Percentiles rank a stretch among this genome's conserved stretches.
Evolutionary conservation across 2,329 filamentous ascomycete species (phyloP).

Genomic region (Conoideocrella luteorostrata): DNA sequence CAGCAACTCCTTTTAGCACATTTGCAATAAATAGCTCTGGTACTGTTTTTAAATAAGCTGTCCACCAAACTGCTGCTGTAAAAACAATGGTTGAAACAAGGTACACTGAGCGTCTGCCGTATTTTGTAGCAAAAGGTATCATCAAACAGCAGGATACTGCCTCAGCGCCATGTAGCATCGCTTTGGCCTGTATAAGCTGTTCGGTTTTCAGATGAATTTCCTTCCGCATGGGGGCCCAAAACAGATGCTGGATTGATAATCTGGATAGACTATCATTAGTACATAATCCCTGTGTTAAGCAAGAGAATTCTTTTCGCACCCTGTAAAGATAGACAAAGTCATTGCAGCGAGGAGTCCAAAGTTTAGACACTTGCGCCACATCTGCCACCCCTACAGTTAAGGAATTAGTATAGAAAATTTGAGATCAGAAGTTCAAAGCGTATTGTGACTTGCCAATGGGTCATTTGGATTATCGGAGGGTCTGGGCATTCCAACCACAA

Average conservation of each 20-base stretch:
- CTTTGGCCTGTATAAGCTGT: slow-evolving; percentile 21
- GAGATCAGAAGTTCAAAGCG: background rate
- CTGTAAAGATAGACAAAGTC: slow-evolving; percentile 18
- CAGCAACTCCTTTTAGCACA: slow-evolving; percentile 26
- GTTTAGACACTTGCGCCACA: slow-evolving; percentile 18
- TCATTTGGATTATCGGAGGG: slow-evolving; percentile 8
- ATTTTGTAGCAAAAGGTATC: slow-evolving; percentile 28
- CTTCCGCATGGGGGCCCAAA: slow-evolving; percentile 13
- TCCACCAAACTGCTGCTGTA: slow-evolving; percentile 19
- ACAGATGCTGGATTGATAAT: slow-evolving; percentile 14
- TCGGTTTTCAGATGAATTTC: slow-evolving; percentile 21
- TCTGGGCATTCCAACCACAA: too few relatives aligned
- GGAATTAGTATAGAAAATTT: background rate
- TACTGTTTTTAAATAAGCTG: slow-evolving; percentile 12
- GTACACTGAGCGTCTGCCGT: slow-evolving; percentile 26
- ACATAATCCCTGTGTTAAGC: background rate
- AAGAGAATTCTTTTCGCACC: slow-evolving; percentile 8
- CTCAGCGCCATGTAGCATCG: slow-evolving; percentile 23
- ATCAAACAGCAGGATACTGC: slow-evolving; percentile 28
- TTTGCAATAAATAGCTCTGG: slow-evolving; percentile 20
- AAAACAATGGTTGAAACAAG: slow-evolving; percentile 17
- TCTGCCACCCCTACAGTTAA: slow-evolving; percentile 16
- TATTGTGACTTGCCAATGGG: slow-evolving; percentile 6
- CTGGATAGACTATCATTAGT: background rate
- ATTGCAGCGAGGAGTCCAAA: slow-evolving; percentile 15